Evolutionary conservation across 2,329 filamentous ascomycete species (phyloP).

Genomic region (Hyphodiscus sp.): DNA sequence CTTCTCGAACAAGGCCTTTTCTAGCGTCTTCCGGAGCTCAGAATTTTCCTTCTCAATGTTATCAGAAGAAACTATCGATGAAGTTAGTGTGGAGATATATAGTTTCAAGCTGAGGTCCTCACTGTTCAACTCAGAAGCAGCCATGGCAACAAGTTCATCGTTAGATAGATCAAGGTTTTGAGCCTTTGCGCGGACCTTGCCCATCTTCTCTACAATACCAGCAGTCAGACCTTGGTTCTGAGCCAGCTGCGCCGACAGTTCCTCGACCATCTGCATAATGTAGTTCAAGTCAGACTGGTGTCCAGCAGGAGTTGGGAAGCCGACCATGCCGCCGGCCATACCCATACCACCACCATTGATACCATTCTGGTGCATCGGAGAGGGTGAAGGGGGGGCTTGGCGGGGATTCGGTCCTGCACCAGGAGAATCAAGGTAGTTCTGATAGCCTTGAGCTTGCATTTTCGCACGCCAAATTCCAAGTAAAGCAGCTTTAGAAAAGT

Average conservation of each 20-base stretch:
- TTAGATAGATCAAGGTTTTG: conserved; percentile 46
- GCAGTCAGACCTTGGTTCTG: conserved; percentile 53
- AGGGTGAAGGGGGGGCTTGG: conserved; percentile 29
- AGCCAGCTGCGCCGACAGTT: conserved; percentile 39
- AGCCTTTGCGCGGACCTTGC: conserved; percentile 52
- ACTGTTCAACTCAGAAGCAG: conserved; percentile 53
- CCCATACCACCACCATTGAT: conserved; percentile 30
- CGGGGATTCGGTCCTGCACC: conserved; percentile 18
- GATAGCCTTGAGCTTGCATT: conserved; percentile 3
- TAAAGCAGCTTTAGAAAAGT: too few relatives aligned
- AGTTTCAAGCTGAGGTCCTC: conserved; percentile 12
- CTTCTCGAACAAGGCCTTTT: conserved; percentile 53
- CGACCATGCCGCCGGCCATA: conserved; percentile 34
- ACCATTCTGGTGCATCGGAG: conserved; percentile 28
- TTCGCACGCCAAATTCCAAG: too few relatives aligned
- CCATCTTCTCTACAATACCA: conserved; percentile 58
- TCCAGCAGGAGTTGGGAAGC: conserved; percentile 53
- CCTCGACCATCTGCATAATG: conserved; percentile 62
- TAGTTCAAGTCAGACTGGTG: conserved; percentile 63
- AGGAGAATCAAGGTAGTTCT: conserved; percentile 23
- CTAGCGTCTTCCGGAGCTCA: conserved; percentile 53
- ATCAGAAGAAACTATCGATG: conserved; percentile 43
- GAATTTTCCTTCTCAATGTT: conserved; percentile 58
- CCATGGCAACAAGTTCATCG: conserved; percentile 50
- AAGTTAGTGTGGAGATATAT: conserved; percentile 8